A percentile compares a stretch with the other conserved stretches of the same genome.
Conservation (phyloP, 768 basidiomycete genomes). For the Tulasnella sp. region DNA sequence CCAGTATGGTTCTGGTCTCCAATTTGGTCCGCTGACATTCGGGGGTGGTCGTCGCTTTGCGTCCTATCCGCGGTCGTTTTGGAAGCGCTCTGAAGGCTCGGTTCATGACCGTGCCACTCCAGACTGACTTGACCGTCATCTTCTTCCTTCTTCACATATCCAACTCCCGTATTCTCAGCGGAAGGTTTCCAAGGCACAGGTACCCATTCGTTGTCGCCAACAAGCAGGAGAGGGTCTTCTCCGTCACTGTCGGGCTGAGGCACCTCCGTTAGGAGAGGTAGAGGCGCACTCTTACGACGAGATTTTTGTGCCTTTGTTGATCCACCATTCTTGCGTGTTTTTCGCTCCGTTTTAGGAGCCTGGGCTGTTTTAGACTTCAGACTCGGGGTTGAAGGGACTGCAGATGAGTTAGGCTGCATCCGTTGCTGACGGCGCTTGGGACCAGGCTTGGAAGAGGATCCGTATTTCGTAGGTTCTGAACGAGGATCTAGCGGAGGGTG, state of each 20-base stretch:
- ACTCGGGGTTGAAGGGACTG: neutral
- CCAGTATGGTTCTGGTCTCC: neutral
- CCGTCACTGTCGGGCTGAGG: neutral
- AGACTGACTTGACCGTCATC: neutral
- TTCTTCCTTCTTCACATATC: neutral
- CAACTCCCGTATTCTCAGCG: neutral
- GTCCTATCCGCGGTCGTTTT: neutral
- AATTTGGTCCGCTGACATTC: neutral
- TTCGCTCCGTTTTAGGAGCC: neutral
- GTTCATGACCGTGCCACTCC: neutral
- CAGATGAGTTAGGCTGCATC: neutral
- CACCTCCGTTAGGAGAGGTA: neutral
- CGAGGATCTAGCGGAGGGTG: neutral
- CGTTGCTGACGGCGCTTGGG: neutral
- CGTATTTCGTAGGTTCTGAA: neutral
- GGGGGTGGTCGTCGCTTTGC: neutral
- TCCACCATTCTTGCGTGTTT: neutral
- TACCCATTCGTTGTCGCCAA: neutral
- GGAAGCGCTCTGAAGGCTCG: neutral
- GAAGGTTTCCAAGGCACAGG: conserved; percentile 4
- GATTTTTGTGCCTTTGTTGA: neutral
- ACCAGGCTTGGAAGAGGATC: neutral
- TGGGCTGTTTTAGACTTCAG: neutral
- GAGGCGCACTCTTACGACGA: neutral
- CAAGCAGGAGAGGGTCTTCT: conserved; percentile 3